These are phyloP conservation scores for Xylariomycetidae sp. DNA, from an alignment of 2,329 filamentous ascomycete species.

Conservation along the genomic window DNA sequence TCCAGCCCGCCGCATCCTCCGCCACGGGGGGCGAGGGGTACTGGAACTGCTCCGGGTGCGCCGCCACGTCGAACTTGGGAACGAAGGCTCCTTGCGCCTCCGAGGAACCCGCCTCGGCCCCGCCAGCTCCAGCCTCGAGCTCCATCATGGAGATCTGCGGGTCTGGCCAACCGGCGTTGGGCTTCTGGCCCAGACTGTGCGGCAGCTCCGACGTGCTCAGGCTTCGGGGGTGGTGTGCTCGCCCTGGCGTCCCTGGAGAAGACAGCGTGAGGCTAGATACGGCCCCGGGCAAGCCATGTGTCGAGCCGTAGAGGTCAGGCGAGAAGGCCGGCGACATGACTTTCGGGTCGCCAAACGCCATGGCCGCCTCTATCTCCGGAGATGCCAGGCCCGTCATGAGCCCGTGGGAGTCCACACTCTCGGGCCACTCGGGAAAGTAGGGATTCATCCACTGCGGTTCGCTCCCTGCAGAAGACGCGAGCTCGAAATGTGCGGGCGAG, in stretches of 20 bases:
- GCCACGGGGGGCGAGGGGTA: conserved; percentile 16
- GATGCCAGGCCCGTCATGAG: conserved; percentile 9
- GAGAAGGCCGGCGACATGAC: conserved; percentile 8
- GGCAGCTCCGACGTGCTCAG: conserved; percentile 9
- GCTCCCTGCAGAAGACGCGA: conserved; percentile 11
- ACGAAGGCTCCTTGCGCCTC: conserved; percentile 13
- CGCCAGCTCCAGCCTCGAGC: too few species aligned
- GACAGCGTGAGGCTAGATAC: neutral
- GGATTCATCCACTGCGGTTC: conserved; percentile 17
- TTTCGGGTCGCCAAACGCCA: conserved; percentile 12
- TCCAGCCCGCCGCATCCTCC: conserved; percentile 12
- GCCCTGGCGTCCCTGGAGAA: neutral
- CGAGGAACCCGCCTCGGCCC: too few species aligned
- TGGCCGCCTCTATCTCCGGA: conserved; percentile 10
- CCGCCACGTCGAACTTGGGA: conserved; percentile 13
- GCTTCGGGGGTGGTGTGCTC: neutral
- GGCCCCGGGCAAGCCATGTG: too few species aligned
- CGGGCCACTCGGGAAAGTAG: conserved; percentile 18
- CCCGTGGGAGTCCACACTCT: conserved; percentile 8
- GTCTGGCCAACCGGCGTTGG: conserved; percentile 5
- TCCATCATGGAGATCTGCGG: conserved; percentile 5
- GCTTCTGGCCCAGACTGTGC: neutral
- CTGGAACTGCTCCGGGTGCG: conserved; percentile 14
- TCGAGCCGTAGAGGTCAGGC: neutral
- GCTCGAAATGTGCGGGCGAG: conserved; percentile 14